phyloP scores from a whole-genome alignment of 208 protist genomes.

The Leishmania mexicana region DNA sequence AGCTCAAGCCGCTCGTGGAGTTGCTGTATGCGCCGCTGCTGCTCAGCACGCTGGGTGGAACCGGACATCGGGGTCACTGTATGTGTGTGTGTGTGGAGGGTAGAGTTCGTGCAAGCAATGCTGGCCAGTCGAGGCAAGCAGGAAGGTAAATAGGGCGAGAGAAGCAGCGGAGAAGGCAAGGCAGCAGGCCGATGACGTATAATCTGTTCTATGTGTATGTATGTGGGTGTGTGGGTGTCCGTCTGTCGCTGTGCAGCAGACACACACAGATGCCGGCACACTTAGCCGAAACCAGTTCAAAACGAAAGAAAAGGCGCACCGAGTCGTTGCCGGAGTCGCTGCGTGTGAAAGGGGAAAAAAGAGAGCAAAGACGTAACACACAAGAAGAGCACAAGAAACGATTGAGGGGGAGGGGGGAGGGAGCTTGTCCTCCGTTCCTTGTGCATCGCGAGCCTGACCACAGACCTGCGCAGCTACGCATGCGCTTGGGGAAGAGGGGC shows the following conservation, averaged over 20 bases:
- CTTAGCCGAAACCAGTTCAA: neutral
- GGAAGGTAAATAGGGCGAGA: neutral
- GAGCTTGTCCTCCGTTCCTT: neutral
- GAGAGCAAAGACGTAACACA: neutral
- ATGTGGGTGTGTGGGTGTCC: neutral
- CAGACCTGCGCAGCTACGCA: neutral
- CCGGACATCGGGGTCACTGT: conserved; percentile 9
- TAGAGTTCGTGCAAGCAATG: neutral
- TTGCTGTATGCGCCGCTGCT: conserved; percentile 71
- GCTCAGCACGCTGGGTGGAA: conserved; percentile 18
- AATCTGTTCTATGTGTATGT: conserved; percentile 6
- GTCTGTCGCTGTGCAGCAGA: neutral
- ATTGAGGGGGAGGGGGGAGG: neutral
- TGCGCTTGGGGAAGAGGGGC: neutral
- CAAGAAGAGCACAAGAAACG: neutral
- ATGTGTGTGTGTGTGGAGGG: neutral
- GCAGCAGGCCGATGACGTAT: neutral
- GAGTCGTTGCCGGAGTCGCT: neutral
- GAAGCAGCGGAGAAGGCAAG: neutral
- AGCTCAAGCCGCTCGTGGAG: conserved; percentile 75
- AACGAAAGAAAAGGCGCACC: neutral
- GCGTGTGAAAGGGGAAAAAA: neutral
- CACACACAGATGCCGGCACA: neutral
- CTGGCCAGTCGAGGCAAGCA: neutral
- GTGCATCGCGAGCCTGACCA: neutral